Evolutionary conservation across 108 stramenopile genomes (phyloP).

Genomic region (Pseudonitzschia multistriata): DNA sequence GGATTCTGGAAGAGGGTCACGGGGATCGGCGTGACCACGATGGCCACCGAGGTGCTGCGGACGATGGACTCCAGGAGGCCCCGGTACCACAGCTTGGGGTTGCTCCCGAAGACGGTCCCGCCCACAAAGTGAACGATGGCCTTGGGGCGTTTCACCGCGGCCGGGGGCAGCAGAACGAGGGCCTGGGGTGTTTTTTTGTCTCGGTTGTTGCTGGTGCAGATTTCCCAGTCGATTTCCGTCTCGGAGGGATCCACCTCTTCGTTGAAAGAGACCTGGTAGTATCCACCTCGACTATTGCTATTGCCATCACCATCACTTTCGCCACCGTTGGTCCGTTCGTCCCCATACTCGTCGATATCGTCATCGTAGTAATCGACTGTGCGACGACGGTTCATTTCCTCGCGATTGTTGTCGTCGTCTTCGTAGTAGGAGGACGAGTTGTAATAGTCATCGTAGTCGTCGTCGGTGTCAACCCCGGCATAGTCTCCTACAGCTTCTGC

Average conservation of each 20-base stretch:
- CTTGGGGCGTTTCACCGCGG: constrained; percentile 43
- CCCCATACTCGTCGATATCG: neutral
- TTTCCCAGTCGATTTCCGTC: constrained; percentile 36
- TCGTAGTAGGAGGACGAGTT: neutral
- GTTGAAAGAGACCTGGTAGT: constrained; percentile 29
- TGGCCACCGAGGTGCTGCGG: constrained; percentile 50
- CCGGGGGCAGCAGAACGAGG: constrained; percentile 68
- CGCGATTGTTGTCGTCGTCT: neutral
- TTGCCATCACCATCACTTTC: neutral
- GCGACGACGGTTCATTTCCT: neutral
- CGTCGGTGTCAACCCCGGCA: neutral
- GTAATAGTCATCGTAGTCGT: neutral
- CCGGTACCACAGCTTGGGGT: constrained; percentile 69
- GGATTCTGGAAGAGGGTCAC: constrained; percentile 64
- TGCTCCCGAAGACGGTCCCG: constrained; percentile 75
- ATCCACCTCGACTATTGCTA: constrained; percentile 18
- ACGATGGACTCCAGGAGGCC: constrained; percentile 61
- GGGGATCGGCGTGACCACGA: constrained; percentile 74
- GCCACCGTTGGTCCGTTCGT: constrained; percentile 8
- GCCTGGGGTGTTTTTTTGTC: constrained; percentile 14
- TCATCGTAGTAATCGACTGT: neutral
- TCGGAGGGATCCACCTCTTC: constrained; percentile 26
- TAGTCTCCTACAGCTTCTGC: neutral
- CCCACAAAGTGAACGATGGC: constrained; percentile 82
- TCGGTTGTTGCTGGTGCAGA: constrained; percentile 10